These are phyloP conservation scores for Coniella lustricola DNA, from an alignment of 2,329 filamentous ascomycete species.

Conservation along the genomic window DNA sequence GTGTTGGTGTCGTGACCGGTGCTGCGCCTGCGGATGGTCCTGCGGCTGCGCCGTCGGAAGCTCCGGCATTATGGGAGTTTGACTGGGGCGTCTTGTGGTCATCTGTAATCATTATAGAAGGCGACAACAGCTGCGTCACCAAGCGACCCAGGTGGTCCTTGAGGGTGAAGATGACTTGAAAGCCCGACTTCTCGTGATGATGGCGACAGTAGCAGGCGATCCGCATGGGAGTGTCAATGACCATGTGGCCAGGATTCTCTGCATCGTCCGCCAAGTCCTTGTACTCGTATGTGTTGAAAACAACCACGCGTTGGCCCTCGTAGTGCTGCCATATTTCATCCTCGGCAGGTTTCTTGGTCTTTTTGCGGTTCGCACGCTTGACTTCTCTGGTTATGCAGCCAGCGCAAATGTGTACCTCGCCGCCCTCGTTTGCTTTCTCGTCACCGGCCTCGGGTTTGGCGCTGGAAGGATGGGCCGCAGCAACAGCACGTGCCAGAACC, in stretches of 20 bases:
- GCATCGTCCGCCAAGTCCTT: conserved; percentile 68
- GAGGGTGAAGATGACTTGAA: conserved; percentile 88
- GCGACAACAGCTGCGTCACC: conserved; percentile 76
- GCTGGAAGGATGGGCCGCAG: conserved; percentile 27
- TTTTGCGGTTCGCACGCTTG: conserved; percentile 87
- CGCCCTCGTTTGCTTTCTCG: conserved; percentile 74
- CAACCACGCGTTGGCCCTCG: conserved; percentile 73
- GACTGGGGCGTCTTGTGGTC: conserved; percentile 80
- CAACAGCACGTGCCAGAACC: conserved; percentile 56
- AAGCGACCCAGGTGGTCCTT: conserved; percentile 72
- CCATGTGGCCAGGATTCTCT: conserved; percentile 53
- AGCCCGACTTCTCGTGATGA: conserved; percentile 87
- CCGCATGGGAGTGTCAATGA: conserved; percentile 83
- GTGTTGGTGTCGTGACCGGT: neutral
- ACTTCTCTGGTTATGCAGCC: conserved; percentile 90
- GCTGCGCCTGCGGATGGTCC: conserved; percentile 1
- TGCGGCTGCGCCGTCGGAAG: conserved; percentile 19
- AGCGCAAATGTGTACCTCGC: conserved; percentile 84
- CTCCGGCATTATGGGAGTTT: conserved; percentile 28
- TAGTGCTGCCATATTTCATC: conserved; percentile 80
- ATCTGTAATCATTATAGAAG: conserved; percentile 93
- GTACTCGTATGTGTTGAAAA: conserved; percentile 85
- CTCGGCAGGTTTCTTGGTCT: conserved; percentile 86
- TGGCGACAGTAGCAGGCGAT: conserved; percentile 97
- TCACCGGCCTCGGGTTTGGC: conserved; percentile 40